Base-by-base conservation (phyloP, 345 rosid species). In the Odontarrhena argentea region DNA sequence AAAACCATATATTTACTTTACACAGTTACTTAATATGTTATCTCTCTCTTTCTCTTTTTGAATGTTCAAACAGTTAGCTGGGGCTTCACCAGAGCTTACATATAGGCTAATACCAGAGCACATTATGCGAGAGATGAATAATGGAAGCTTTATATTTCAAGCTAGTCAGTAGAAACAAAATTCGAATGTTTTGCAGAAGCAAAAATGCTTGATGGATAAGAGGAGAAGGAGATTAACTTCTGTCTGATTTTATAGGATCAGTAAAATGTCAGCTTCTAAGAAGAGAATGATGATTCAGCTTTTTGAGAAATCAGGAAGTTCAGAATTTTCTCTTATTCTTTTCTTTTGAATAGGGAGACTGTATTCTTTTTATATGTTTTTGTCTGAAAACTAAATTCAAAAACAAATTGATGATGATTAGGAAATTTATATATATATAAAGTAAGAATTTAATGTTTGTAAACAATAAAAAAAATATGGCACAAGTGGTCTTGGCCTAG, bases 71-170 rank as follows among this genome's bases (percentile, higher is more conserved):
- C 85, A 89, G 96, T 55, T 87, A 51, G n/a, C 74, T 8, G 89
- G 86, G 15, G 93, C 89, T 52, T 80, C 91, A 22, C 80, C 86
- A 0, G 93, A 89, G 65, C 84, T 89, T 46, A 80, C 84, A 68
- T 82, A 68, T 76, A 79, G 83, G 79, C 77, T 85, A 60, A 81
- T 89, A 74, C 96, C 96, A 0, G 91, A 85, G 76, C 86, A 89
- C 30, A 57, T 80, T 35, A 81, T 83, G 68, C 76, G 83, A 68
- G 81, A 73, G 67, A 78, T 68, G 50, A 82, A 68, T 63, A 82
- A 68, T 63, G 69, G 76, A 35, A 77, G 65, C 66, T 74, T 79
- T 47, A 59, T 73, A 10, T 73, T 74, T 61, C 76, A 74, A 8
- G 59, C 74, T 54, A 84, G 79, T 28, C 74, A 79, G 1, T 80